Base-by-base conservation (phyloP, 176 grass and related monocot species). In the Otatea glauca region DNA sequence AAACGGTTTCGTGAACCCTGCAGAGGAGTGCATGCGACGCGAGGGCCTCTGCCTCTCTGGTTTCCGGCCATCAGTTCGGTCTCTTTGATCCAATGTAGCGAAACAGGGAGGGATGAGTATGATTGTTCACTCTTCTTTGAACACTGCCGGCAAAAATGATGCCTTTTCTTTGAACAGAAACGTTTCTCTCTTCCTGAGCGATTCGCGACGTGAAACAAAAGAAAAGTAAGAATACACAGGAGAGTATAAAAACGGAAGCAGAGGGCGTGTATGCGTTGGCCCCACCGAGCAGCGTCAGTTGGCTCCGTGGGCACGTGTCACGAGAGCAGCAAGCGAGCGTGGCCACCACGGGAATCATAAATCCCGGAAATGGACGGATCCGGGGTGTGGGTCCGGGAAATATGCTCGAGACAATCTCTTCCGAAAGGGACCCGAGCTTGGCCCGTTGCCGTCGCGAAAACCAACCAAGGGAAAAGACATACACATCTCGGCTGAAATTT, bases 291-390 rank as follows among this genome's bases (percentile, higher is more conserved):
- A n/a, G 54, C 20, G 54, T 58, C 20, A 0, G 20, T 9, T 58
- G 54, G 20, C 7, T 62, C 23, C 23, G 4, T 25, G n/a, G 60
- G 20, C 44, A 53, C 9, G 68, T 58, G 81, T 70, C 56, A 58
- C 25, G 12, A 5, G 1, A 1, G 58, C 20, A 15, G 70, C 27
- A 43, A 7, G 18, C 70, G 81, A 74, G 70, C 69, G 81, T 64
- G 81, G 70, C 81, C 70, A 81, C 78, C 49, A 20, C 34, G 20
- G 65, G 21, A 8, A 16, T 42, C 79, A 81, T 66, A 43, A 50
- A 5, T 70, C 14, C 24, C 18, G 5, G 62, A 1, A 0, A 14
- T 67, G 77, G 77, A 67, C 61, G 62, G 44, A 48, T 67, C 62
- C 44, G 18, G 27, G 42, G 4, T 17, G 61, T 66, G 77, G 77